These are phyloP conservation scores for Urtica urens DNA, from an alignment of 306 rosid genomes.

Conservation along the genomic window DNA sequence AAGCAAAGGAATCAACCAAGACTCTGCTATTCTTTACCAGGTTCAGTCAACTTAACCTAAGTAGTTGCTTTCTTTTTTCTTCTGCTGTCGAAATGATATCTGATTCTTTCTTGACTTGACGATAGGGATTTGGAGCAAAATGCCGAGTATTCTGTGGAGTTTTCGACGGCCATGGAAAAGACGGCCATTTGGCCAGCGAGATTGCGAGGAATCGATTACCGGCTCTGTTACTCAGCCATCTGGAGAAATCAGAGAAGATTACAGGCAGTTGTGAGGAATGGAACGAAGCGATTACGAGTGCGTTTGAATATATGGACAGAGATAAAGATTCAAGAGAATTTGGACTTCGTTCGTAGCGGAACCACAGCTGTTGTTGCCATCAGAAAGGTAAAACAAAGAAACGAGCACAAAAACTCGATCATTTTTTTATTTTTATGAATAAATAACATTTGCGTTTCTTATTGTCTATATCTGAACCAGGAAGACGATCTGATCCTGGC, in stretches of 20 bases:
- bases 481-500: constrained; percentile 51
- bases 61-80: not conserved
- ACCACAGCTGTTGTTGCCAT: constrained; percentile 53
- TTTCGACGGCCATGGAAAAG: constrained; percentile 74
- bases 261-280: constrained; percentile 20
- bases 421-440: not conserved
- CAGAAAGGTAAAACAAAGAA: constrained; percentile 33
- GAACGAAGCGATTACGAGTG: constrained; percentile 35
- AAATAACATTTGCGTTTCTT: not conserved
- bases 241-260: constrained; percentile 8
- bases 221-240: constrained; percentile 29
- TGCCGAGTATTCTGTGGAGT: constrained; percentile 48
- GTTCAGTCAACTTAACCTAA: constrained; percentile 17
- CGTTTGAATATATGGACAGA: constrained; percentile 61
- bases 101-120: not conserved
- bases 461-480: constrained; percentile 22
- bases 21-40: constrained; percentile 51
- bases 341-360: constrained; percentile 56
- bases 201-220: constrained; percentile 36
- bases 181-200: constrained; percentile 59
- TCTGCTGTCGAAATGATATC: no score
- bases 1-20: constrained; percentile 63
- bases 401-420: not conserved
- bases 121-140: constrained; percentile 40
- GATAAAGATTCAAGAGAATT: constrained; percentile 44